Percentiles rank a stretch among this genome's conserved stretches.
phyloP scores from a whole-genome alignment of 306 rosid genomes.

The Quercus suber region DNA sequence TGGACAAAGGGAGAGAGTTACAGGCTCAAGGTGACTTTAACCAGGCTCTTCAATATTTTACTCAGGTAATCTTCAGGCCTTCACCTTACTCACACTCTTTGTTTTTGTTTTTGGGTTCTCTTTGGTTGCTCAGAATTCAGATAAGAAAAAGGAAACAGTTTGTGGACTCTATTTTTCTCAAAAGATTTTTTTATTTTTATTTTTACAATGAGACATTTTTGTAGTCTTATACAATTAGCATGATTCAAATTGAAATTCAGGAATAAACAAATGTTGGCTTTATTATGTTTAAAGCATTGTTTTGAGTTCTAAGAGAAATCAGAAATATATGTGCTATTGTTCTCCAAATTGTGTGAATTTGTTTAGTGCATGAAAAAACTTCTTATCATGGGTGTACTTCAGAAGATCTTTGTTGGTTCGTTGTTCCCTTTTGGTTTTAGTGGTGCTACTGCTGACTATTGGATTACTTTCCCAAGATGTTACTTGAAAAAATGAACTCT shows the following conservation, averaged over 20 bases:
- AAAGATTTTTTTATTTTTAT: background rate
- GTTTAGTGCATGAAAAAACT: background rate
- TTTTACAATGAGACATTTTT: background rate
- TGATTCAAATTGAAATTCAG: background rate
- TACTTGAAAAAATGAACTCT: too few relatives aligned
- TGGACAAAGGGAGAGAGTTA: conserved; percentile 72
- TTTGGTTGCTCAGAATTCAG: background rate
- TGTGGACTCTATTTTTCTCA: background rate
- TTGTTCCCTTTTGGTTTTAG: background rate
- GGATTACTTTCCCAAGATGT: too few relatives aligned
- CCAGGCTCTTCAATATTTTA: conserved; percentile 60
- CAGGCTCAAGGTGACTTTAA: conserved; percentile 66
- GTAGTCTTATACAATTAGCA: background rate
- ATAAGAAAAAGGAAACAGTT: background rate
- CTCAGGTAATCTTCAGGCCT: conserved; percentile 38
- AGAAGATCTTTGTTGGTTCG: background rate
- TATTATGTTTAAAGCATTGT: background rate
- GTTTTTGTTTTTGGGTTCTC: background rate
- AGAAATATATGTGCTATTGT: background rate
- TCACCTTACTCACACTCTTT: background rate
- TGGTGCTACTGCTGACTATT: background rate
- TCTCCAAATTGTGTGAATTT: background rate
- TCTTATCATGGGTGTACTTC: too few relatives aligned
- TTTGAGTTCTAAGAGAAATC: background rate
- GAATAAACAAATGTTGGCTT: background rate